A percentile compares a stretch with the other conserved stretches of the same genome.
Evolutionary conservation across 805 yeast genomes (phyloP).

Genomic region (Nematodospora valgi): DNA sequence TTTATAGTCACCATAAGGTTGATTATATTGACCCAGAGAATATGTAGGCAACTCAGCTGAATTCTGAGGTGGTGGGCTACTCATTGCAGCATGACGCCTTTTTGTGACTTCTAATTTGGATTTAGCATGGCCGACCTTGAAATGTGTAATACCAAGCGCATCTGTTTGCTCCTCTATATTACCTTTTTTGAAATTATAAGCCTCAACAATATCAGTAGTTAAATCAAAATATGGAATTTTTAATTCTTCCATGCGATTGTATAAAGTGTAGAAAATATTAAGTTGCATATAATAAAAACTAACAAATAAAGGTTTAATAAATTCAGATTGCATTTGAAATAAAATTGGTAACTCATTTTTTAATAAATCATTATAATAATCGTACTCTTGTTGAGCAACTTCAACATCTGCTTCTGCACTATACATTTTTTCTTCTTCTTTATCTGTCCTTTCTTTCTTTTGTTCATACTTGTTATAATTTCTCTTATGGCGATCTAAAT

Average conservation of each 20-base stretch:
- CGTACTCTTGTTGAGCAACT: slow-evolving; percentile 92
- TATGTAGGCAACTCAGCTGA: slow-evolving; percentile 32
- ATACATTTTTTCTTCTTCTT: slow-evolving; percentile 90
- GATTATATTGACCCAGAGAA: slow-evolving; percentile 26
- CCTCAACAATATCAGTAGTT: slow-evolving; percentile 76
- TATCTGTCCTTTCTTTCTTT: slow-evolving; percentile 78
- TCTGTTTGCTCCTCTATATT: slow-evolving; percentile 88
- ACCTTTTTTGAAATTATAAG: slow-evolving; percentile 79
- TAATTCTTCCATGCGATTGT: slow-evolving; percentile 89
- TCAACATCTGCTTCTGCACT: slow-evolving; percentile 85
- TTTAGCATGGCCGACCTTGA: slow-evolving; percentile 85
- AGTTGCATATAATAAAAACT: slow-evolving; percentile 96
- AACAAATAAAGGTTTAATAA: slow-evolving; percentile 90
- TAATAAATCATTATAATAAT: slow-evolving; percentile 92
- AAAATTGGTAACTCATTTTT: slow-evolving; percentile 85
- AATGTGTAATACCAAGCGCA: slow-evolving; percentile 84
- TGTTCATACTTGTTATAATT: slow-evolving; percentile 68
- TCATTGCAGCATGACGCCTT: slow-evolving; percentile 48
- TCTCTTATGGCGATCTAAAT: slow-evolving; percentile 80
- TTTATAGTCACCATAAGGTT: slow-evolving; percentile 23
- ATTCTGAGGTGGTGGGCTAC: slow-evolving; percentile 17
- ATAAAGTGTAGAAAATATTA: slow-evolving; percentile 91
- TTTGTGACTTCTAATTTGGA: slow-evolving; percentile 78
- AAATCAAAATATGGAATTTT: slow-evolving; percentile 95
- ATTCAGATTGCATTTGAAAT: slow-evolving; percentile 85